Evolutionary conservation across 257 asterid genomes (phyloP).

Genomic region (Nicotiana paniculata): DNA sequence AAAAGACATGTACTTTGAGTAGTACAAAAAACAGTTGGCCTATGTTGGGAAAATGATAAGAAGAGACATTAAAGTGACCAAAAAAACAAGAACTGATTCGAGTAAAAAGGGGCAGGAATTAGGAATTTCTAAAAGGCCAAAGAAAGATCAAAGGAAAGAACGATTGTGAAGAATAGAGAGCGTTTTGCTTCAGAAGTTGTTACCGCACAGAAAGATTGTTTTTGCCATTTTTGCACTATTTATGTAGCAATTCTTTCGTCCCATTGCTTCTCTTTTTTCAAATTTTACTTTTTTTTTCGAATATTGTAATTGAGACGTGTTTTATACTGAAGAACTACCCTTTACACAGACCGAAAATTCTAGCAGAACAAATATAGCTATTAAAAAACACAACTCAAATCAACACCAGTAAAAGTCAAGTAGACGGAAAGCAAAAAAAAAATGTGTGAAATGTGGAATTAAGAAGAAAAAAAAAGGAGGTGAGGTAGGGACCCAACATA

Average conservation of each 20-base stretch:
- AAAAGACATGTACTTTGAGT: not conserved
- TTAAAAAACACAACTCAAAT: too few relatives aligned
- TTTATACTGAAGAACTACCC: slow-evolving; percentile 27
- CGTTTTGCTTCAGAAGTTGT: slow-evolving; percentile 30
- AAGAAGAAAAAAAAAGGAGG: too few relatives aligned
- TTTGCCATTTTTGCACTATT: slow-evolving; percentile 29
- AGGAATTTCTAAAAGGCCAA: slow-evolving; percentile 8
- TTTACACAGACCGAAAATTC: slow-evolving; percentile 8
- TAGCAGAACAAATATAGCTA: too few relatives aligned
- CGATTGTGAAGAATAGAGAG: slow-evolving; percentile 29
- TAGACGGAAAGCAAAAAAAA: too few relatives aligned
- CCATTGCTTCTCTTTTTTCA: slow-evolving; percentile 6
- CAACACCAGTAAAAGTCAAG: too few relatives aligned
- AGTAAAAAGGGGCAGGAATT: not conserved
- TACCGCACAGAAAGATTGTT: slow-evolving; percentile 25
- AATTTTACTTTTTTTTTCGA: slow-evolving; percentile 26
- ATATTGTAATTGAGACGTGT: slow-evolving; percentile 40
- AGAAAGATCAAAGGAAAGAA: not conserved
- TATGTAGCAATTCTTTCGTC: slow-evolving; percentile 54
- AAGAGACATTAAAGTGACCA: not conserved
- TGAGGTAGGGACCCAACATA: too few relatives aligned
- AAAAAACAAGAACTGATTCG: slow-evolving; percentile 9
- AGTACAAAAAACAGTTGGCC: not conserved
- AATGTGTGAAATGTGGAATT: too few relatives aligned
- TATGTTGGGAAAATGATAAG: not conserved